These are phyloP conservation scores for Mycena capillaripes DNA, from an alignment of 768 basidiomycete genomes.

Conservation along the genomic window DNA sequence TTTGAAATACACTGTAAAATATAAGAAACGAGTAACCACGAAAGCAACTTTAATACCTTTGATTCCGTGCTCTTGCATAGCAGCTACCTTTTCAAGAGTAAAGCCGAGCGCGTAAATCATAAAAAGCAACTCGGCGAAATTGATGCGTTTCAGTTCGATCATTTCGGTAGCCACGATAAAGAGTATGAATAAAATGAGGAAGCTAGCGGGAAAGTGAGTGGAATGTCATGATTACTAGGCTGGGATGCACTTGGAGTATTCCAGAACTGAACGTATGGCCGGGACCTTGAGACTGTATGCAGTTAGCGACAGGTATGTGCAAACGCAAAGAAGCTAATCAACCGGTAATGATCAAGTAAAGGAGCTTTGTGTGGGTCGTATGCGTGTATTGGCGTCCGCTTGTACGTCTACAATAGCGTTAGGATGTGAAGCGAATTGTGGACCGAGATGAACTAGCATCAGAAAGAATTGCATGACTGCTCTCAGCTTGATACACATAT, in stretches of 20 bases:
- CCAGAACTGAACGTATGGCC: conserved; percentile 89
- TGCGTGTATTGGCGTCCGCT: conserved; percentile 90
- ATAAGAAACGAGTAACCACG: conserved; percentile 14
- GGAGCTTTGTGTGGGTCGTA: conserved; percentile 96
- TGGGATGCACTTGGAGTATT: conserved; percentile 81
- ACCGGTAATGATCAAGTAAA: conserved; percentile 96
- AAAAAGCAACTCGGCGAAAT: conserved; percentile 77
- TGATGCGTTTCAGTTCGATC: conserved; percentile 72
- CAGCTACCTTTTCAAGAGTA: conserved; percentile 91
- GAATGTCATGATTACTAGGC: not conserved
- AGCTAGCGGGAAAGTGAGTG: conserved; percentile 58
- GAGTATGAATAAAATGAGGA: conserved; percentile 83
- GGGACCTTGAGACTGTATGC: conserved; percentile 87
- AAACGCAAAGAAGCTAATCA: conserved; percentile 36
- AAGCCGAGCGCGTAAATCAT: conserved; percentile 89
- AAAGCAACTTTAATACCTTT: conserved; percentile 64
- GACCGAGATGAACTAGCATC: conserved; percentile 67
- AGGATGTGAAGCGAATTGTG: not conserved
- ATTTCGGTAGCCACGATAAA: conserved; percentile 87
- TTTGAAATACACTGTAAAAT: conserved; percentile 77
- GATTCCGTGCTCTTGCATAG: conserved; percentile 96
- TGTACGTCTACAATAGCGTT: conserved; percentile 78
- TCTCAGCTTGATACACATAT: conserved; percentile 92
- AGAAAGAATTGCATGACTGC: conserved; percentile 89
- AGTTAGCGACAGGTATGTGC: not conserved